Evolutionary conservation across 2,329 filamentous ascomycete genomes (phyloP).

Genomic region (Stagonosporopsis chrysanthemi): DNA sequence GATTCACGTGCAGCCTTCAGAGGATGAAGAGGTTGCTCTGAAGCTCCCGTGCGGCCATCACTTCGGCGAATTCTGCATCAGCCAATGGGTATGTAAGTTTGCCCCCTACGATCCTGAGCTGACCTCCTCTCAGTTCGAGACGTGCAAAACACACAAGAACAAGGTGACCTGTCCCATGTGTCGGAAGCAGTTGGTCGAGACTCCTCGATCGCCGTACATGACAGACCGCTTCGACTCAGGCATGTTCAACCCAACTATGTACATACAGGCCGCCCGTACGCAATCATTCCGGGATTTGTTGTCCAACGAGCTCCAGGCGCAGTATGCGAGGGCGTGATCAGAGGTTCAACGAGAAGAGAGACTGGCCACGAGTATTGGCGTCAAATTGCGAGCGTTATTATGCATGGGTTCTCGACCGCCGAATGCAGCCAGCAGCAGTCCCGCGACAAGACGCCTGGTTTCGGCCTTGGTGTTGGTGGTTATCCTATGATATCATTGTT

Average conservation of each 20-base stretch:
- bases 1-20: conserved; percentile 35
- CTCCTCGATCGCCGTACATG: conserved; percentile 18
- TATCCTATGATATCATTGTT: conserved; percentile 23
- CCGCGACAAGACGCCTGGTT: background rate
- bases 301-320: conserved; percentile 27
- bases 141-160: conserved; percentile 47
- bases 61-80: conserved; percentile 48
- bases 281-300: conserved; percentile 29
- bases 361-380: background rate
- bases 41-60: conserved; percentile 45
- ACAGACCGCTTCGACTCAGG: conserved; percentile 19
- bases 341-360: background rate
- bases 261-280: conserved; percentile 13
- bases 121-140: conserved; percentile 35
- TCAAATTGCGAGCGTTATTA: background rate
- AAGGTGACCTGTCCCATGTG: conserved; percentile 51
- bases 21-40: conserved; percentile 45
- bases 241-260: background rate
- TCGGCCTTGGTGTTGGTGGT: conserved; percentile 1
- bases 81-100: conserved; percentile 38
- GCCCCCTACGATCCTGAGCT: background rate
- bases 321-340: conserved; percentile 18
- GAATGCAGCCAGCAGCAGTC: background rate
- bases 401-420: background rate
- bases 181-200: conserved; percentile 42